A percentile compares a stretch with the other conserved stretches of the same genome.
Evolutionary conservation across 1,139 yeast species (phyloP).

Genomic region (Zygosaccharomyces sapae): DNA sequence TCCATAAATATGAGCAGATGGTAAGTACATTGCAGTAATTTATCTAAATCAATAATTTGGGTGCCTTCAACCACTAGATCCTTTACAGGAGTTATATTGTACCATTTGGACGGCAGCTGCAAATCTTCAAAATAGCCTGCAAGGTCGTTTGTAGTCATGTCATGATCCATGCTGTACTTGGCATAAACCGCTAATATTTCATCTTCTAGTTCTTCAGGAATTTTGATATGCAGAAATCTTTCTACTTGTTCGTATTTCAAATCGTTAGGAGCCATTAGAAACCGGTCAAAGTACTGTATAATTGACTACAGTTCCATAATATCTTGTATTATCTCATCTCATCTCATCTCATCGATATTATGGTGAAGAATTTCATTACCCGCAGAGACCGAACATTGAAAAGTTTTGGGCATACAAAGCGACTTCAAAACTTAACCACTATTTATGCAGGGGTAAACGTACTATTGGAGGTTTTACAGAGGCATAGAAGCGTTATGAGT

Average conservation of each 20-base stretch:
- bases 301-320: neutral
- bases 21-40: slow-evolving; percentile 39
- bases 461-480: neutral
- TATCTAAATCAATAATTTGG: slow-evolving; percentile 45
- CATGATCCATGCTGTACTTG: slow-evolving; percentile 38
- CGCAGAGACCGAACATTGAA: slow-evolving; percentile 4
- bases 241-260: slow-evolving; percentile 27
- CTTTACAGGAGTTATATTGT: slow-evolving; percentile 18
- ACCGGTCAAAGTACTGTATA: neutral
- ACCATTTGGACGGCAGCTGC: slow-evolving; percentile 33
- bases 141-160: slow-evolving; percentile 36
- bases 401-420: neutral
- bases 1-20: slow-evolving; percentile 41
- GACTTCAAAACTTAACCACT: neutral
- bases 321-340: no score
- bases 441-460: neutral
- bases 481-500: slow-evolving; percentile 5
- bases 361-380: slow-evolving; percentile 3
- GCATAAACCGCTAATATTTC: slow-evolving; percentile 41
- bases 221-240: slow-evolving; percentile 32
- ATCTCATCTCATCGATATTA: slow-evolving; percentile 1
- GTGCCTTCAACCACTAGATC: slow-evolving; percentile 38
- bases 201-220: slow-evolving; percentile 43
- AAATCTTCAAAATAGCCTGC: slow-evolving; percentile 31
- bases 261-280: slow-evolving; percentile 13